Evolutionary conservation across 306 rosid species (phyloP), one percentile per base, ranked within the genome.

Genomic region (Malus fusca): DNA sequence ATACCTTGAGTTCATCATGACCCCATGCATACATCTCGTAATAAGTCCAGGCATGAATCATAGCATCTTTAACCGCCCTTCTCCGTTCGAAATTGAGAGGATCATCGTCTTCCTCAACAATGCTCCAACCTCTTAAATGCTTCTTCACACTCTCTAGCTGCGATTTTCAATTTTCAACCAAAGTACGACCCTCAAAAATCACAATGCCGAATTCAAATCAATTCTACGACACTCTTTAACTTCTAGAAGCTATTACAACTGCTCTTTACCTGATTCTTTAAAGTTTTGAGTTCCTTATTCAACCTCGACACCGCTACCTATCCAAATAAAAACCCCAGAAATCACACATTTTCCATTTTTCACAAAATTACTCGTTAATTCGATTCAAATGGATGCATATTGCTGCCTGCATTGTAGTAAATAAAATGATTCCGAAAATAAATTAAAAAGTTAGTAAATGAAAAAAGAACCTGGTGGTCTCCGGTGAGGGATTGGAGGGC

Each of bases 21-120:
- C 91, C 93, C 93, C 93, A 89, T 2, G 90, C 93, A 81, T 79
- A 87, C 78, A 79, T 87, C 83, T 87, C 93, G 81, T 87, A 89
- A 66, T 85, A 81, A 53, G 84, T 26, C 93, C 93, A 87, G n/a
- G 93, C 93, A 75, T 75, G 68, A 78, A 84, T 25, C 59, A 75
- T 89, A 28, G 91, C 90, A 28, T 89, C 89, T 77, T 72, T 89
- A 66, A 89, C 85, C 37, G 79, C 84, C 18, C 75, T 81, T 64
- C 89, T 82, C 61, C 93, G 76, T 62, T 79, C 62, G 14, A 52
- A 42, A 69, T 65, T 83, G 77, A 83, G 44, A 72, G 86, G 76
- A 83, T 89, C 88, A 62, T 85, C 84, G 25, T 78, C 73, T 10
- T 75, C 48, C 66, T 11, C 53, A 6, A 42, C 79, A 72, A 68